Base-by-base conservation (phyloP, 2,329 filamentous ascomycete species). In the Ascocoryne sarcoides region DNA sequence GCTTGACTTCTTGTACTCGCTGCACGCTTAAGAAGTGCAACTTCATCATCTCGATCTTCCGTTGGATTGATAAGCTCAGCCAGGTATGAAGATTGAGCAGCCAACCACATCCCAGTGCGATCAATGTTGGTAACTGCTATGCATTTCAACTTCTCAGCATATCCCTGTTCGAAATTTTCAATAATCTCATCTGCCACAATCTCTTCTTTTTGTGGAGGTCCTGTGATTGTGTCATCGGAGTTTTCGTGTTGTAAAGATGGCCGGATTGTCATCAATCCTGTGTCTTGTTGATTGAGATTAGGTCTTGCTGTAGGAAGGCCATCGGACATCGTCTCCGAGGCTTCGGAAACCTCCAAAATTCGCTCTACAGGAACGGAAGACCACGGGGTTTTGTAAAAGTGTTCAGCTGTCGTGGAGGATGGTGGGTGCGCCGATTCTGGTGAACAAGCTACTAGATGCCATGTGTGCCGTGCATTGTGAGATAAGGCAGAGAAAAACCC, bases 401-500 rank as follows among this genome's bases (percentile, higher is more conserved):
- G 78, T 59, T 95, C 86, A 8, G 90, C 90, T n/a, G 83, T 88
- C 20, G 87, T 86, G 1, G 90, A 95, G 0, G 86, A 90, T 1
- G 88, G 88, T 1, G 78, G 77, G 3, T 66, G 64, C 47, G 69
- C 58, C 14, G 71, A 72, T 5, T 75, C 70, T 10, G 73, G 70
- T 15, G 71, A 69, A 50, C 62, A 65, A 19, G 65, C 65, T 9
- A 72, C 69, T 44, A 81, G 66, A 55, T 86, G 79, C 90, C 90
- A 96, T 10, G 89, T 92, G 55, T 81, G 79, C 38, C 88, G 78
- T 28, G 82, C 79, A 39, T 77, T 75, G 3, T 82, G 76, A 28
- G 83, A 85, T 19, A 95, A 73, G 0, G 83, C 87, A 2, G 85
- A 85, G 63, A 95, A 95, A 69, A 95, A 95, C 1, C 84, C 87